These are phyloP conservation scores for Candida nemodendra DNA, from an alignment of 805 yeast genomes.

Conservation along the genomic window DNA sequence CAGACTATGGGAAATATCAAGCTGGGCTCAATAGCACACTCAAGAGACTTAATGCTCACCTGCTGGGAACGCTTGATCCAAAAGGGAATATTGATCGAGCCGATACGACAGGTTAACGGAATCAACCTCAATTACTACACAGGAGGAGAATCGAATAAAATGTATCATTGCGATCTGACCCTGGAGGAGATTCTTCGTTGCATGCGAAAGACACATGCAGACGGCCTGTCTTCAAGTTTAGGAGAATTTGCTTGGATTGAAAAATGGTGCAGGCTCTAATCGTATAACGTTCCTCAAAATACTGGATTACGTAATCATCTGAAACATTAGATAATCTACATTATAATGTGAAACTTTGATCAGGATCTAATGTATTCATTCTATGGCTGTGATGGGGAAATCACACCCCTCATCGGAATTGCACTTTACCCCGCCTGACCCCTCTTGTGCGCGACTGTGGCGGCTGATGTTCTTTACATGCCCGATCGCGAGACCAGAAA, in stretches of 20 bases:
- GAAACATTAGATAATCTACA: no score
- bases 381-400: no score
- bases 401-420: no score
- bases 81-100: constrained; percentile 47
- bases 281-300: neutral
- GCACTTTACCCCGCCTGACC: no score
- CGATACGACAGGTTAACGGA: constrained; percentile 22
- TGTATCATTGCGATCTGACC: constrained; percentile 50
- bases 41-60: constrained; percentile 53
- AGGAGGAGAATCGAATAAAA: constrained; percentile 41
- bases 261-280: constrained; percentile 24
- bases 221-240: neutral
- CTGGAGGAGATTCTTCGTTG: constrained; percentile 46
- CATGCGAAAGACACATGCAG: constrained; percentile 7
- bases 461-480: no score
- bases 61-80: constrained; percentile 73
- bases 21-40: constrained; percentile 10
- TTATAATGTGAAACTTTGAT: no score
- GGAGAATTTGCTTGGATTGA: constrained; percentile 18
- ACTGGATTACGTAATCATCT: no score
- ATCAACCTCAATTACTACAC: constrained; percentile 22
- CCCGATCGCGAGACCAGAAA: no score
- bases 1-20: constrained; percentile 44
- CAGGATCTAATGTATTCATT: no score
- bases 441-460: no score